phyloP scores from a whole-genome alignment of 1,139 yeast species.

The Yarrowia galli region DNA sequence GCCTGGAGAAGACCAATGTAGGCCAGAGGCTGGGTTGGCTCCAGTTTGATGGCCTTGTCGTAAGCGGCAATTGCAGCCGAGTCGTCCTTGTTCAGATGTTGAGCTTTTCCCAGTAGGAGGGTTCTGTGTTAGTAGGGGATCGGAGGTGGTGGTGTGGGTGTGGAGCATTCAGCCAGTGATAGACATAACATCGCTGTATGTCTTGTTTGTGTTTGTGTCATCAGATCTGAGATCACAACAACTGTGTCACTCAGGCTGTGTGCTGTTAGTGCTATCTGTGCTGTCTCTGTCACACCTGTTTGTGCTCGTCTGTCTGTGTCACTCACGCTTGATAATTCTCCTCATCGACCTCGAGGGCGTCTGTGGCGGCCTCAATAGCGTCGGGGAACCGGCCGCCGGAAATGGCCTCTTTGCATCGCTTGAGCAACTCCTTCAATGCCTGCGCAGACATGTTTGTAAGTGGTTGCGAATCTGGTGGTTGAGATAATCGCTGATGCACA shows the following conservation, averaged over 20 bases:
- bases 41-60: constrained; percentile 61
- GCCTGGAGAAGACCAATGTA: constrained; percentile 81
- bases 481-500: background rate
- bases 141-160: no score
- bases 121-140: constrained; percentile 44
- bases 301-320: constrained; percentile 47
- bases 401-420: constrained; percentile 29
- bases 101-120: constrained; percentile 61
- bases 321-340: constrained; percentile 70
- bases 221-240: no score
- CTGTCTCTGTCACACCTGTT: no score
- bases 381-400: constrained; percentile 22
- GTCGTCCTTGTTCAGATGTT: constrained; percentile 55
- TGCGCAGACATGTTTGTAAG: constrained; percentile 16
- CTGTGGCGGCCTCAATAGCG: constrained; percentile 45
- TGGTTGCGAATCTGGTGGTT: background rate
- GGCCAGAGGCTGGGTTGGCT: constrained; percentile 65
- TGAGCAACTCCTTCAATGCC: constrained; percentile 33
- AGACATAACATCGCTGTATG: no score
- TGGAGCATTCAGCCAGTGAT: no score
- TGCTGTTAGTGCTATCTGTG: no score
- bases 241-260: no score
- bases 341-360: constrained; percentile 55
- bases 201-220: background rate
- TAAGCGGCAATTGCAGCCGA: constrained; percentile 61